Evolutionary conservation across 1,284 basidiomycete genomes (phyloP).

Genomic region (Fomitopsis palustris): DNA sequence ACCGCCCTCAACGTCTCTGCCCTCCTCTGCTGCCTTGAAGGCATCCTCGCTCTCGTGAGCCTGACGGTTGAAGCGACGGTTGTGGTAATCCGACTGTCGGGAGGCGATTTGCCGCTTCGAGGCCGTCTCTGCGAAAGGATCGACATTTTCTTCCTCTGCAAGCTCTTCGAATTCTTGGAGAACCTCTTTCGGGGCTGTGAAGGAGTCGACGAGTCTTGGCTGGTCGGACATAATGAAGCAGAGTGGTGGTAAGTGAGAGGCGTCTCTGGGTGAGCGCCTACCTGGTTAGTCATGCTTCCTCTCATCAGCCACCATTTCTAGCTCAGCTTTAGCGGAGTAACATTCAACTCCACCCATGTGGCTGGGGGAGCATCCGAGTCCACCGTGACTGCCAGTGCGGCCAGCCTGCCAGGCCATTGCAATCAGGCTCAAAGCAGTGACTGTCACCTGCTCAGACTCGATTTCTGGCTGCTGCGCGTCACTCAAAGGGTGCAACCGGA

Average conservation of each 20-base stretch:
- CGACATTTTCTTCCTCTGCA: conserved; percentile 87
- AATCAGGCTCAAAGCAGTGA: too few species aligned
- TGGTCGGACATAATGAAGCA: conserved; percentile 31
- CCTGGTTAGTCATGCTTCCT: not conserved
- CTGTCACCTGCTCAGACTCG: too few species aligned
- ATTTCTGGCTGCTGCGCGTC: too few species aligned
- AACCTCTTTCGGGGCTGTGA: conserved; percentile 91
- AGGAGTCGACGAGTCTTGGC: conserved; percentile 70
- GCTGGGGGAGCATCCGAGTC: not conserved
- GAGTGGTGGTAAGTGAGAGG: not conserved
- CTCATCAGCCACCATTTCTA: not conserved
- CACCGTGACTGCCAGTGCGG: too few species aligned
- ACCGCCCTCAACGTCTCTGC: conserved; percentile 73
- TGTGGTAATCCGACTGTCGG: conserved; percentile 95
- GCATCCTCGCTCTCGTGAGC: conserved; percentile 79
- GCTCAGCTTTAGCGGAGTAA: not conserved
- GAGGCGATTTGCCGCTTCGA: conserved; percentile 91
- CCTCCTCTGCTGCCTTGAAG: conserved; percentile 63
- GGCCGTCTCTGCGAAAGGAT: conserved; percentile 92
- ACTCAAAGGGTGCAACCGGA: too few species aligned
- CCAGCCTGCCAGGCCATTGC: too few species aligned
- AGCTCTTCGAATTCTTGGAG: conserved; percentile 92
- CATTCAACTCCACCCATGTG: not conserved
- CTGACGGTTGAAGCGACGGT: conserved; percentile 83
- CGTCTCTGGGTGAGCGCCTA: not conserved